Evolutionary conservation across 345 rosid genomes (phyloP), one percentile per base, ranked within the genome.

Genomic region (Diplotaxis tenuifolia): DNA sequence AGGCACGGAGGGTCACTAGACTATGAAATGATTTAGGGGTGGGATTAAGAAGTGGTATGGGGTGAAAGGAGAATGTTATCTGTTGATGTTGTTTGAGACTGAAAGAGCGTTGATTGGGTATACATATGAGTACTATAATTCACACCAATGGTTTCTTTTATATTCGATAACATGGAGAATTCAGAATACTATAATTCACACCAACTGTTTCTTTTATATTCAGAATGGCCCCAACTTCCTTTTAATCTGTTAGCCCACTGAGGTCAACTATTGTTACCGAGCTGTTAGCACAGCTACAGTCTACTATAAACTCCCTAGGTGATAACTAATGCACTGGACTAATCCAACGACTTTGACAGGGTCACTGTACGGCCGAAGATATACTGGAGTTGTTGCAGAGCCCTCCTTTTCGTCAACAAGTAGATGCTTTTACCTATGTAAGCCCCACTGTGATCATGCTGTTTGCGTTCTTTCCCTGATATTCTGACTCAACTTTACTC

Each of bases 341-440:
- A 47, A 70, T 64, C 38, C 57, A 27, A 52, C 11, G 68, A 16
- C 63, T 50, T 68, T 82, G 73, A 76, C 86, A 91, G 98, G 98
- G 89, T 61, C 87, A 80, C 31, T 79, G 88, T 90, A 86, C 81
- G 27, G 83, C 90, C 23, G 87, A 87, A 67, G 97, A 92, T 71
- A 72, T 95, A 71, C 75, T 95, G 62, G 97, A 95, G 77, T 79
- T 95, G 78, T 81, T 95, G 68, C 97, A 92, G 81, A 87, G 97
- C 75, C 87, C 97, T 6, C 96, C 99, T 67, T 92, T 92, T 54
- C 96, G 97, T 72, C 96, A 92, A 71, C 99, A 95, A 92, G 88
- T 95, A 53, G 99, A 92, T 86, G 91, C 97, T 29, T 95, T 95
- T 77, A 90, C 96, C 62, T 83, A 88, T 65, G 99, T 95, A 75